Percentiles rank a stretch among this genome's conserved stretches.
phyloP scores from a whole-genome alignment of 2,329 filamentous ascomycete genomes.

The Myriosclerotinia duriaeana region DNA sequence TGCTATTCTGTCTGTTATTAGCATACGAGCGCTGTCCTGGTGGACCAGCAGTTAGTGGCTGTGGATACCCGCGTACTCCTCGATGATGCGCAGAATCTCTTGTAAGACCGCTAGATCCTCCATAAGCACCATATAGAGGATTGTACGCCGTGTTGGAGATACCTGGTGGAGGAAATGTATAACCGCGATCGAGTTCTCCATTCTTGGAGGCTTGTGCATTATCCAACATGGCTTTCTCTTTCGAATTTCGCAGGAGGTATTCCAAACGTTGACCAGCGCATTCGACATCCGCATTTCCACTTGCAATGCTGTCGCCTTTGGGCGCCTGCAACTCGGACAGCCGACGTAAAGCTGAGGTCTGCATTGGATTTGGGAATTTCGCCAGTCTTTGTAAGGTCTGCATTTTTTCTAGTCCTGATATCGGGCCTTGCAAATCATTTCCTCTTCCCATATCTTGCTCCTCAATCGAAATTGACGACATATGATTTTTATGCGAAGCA shows the following conservation, averaged over 20 bases:
- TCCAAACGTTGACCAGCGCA: constrained; percentile 8
- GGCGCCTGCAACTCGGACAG: constrained; percentile 35
- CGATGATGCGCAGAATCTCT: constrained; percentile 11
- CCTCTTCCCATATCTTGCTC: constrained; percentile 23
- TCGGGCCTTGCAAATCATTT: constrained; percentile 3
- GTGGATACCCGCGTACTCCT: constrained; percentile 35
- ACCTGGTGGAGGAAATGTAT: constrained; percentile 35
- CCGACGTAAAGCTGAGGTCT: constrained; percentile 31
- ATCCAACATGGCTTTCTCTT: background rate
- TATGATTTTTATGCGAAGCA: background rate
- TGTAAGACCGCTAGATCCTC: background rate
- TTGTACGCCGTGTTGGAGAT: constrained; percentile 26
- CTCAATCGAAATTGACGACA: constrained; percentile 8
- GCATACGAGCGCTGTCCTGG: constrained; percentile 36
- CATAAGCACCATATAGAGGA: constrained; percentile 29
- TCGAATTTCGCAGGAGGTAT: background rate
- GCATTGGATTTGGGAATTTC: constrained; percentile 38
- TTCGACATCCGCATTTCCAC: background rate
- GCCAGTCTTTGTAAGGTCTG: constrained; percentile 39
- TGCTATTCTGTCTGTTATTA: constrained; percentile 23
- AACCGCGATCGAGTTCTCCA: constrained; percentile 32
- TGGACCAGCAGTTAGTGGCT: constrained; percentile 42
- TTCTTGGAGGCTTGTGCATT: background rate
- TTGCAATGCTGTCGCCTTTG: constrained; percentile 19
- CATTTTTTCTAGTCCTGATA: constrained; percentile 38